Evolutionary conservation across 805 yeast species (phyloP).

Genomic region (Candida hispaniensis): DNA sequence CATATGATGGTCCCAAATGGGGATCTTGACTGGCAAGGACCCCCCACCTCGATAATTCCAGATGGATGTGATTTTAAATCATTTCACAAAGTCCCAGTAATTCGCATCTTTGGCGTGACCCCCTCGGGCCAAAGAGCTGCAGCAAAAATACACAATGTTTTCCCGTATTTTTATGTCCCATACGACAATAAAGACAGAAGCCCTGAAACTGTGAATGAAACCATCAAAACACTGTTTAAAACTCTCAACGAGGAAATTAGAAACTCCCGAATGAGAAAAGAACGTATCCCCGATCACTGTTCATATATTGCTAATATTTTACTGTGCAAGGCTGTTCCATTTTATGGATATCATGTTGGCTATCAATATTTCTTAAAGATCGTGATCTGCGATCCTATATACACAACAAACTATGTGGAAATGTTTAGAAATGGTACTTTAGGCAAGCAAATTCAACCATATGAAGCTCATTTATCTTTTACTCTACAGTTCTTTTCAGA

Average conservation of each 20-base stretch:
- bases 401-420: constrained; percentile 44
- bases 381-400: constrained; percentile 51
- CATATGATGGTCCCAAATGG: constrained; percentile 8
- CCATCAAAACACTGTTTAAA: constrained; percentile 18
- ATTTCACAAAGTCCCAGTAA: constrained; percentile 50
- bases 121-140: constrained; percentile 47
- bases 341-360: constrained; percentile 73
- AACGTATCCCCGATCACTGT: constrained; percentile 14
- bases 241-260: constrained; percentile 26
- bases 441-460: constrained; percentile 37
- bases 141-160: constrained; percentile 74
- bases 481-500: constrained; percentile 70
- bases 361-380: constrained; percentile 58
- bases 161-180: constrained; percentile 68
- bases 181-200: constrained; percentile 36
- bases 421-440: constrained; percentile 38
- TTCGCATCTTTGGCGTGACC: constrained; percentile 66
- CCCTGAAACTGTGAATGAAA: constrained; percentile 19
- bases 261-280: constrained; percentile 22
- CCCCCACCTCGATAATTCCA: background rate
- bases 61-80: background rate
- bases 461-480: constrained; percentile 74
- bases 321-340: constrained; percentile 63
- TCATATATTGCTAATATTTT: constrained; percentile 27
- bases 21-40: background rate